Evolutionary conservation across 2,329 filamentous ascomycete species (phyloP).

Genomic region (Periconia macrospinosa): DNA sequence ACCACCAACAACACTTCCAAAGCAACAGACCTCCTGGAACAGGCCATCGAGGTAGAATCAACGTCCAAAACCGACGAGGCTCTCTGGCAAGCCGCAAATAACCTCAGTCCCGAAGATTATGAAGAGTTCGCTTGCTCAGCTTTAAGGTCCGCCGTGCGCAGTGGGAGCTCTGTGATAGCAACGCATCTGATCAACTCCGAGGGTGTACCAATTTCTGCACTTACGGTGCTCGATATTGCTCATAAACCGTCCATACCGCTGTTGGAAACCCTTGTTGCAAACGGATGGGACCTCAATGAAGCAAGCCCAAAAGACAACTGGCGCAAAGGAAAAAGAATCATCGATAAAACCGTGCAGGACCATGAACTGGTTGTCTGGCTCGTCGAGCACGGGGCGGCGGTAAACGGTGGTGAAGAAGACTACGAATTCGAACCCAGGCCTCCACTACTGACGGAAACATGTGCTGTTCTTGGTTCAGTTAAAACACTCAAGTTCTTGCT

Average conservation of each 20-base stretch:
- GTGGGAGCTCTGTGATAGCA: neutral
- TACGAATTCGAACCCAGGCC: neutral
- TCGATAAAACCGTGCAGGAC: neutral
- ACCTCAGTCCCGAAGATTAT: neutral
- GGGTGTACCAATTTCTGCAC: neutral
- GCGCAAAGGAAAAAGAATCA: neutral
- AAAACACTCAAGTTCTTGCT: neutral
- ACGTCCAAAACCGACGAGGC: neutral
- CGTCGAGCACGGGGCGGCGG: slow-evolving; percentile 1
- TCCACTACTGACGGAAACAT: neutral
- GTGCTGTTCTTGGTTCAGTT: neutral
- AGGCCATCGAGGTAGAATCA: neutral
- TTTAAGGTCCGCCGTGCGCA: neutral
- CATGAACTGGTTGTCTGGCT: slow-evolving; percentile 3
- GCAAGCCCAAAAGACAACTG: neutral
- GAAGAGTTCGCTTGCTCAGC: neutral
- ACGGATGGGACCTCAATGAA: slow-evolving; percentile 5
- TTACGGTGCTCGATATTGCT: neutral
- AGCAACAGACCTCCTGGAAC: neutral
- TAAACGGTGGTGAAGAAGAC: neutral
- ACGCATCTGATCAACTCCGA: neutral
- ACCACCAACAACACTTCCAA: neutral
- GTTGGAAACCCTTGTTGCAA: neutral
- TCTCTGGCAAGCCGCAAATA: neutral
- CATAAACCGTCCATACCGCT: neutral